Base-by-base conservation (phyloP, 2,329 filamentous ascomycete genomes). In the Fonsecaea monophora region DNA sequence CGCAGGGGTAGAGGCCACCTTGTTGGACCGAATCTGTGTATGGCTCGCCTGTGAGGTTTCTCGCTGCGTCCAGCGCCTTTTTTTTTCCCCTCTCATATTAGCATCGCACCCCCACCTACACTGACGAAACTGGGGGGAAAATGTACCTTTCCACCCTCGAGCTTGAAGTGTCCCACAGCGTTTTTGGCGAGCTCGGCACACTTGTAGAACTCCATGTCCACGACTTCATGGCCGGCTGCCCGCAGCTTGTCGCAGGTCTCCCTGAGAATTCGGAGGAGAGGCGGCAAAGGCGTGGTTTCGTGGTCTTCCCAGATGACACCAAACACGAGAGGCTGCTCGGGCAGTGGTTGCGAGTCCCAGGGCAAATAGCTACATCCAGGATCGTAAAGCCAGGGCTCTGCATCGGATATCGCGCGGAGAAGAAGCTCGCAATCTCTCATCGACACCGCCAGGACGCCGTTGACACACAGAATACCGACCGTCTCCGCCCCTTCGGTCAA, bases 191-290 rank as follows among this genome's bases (percentile, higher is more conserved):
- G 82, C 64, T 82, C 77, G 34, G 80, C 78, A 71, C 66, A 25
- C 72, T 64, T 42, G 68, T 70, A 12, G 45, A 50, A 50, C 10
- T 50, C 45, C 45, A 50, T 50, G 25, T 69, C 70, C 12, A 70
- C 71, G 0, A 88, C 62, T 37, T 86, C 82, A 65, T 89, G 87
- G 0, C 86, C 86, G 0, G 81, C 79, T 0, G 72, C 68, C 53
- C 74, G 69, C 0, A 88, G 77, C 13, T 75, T 76, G 75, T 45
- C 61, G 13, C 56, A 57, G 13, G 65, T 60, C 32, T 59, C 48
- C 32, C 65, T 50, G 25, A 71, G 48, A 3, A 56, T 57, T 13
- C 68, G 54, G 34, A 61, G 56, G n/a, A 71, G 58, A 18, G 70
- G 68, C n/a, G 70, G 68, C 35, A 64, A 57, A 13, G 60, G 53